Evolutionary conservation across 1,139 yeast genomes (phyloP).

Genomic region (Kodamaea sp.): DNA sequence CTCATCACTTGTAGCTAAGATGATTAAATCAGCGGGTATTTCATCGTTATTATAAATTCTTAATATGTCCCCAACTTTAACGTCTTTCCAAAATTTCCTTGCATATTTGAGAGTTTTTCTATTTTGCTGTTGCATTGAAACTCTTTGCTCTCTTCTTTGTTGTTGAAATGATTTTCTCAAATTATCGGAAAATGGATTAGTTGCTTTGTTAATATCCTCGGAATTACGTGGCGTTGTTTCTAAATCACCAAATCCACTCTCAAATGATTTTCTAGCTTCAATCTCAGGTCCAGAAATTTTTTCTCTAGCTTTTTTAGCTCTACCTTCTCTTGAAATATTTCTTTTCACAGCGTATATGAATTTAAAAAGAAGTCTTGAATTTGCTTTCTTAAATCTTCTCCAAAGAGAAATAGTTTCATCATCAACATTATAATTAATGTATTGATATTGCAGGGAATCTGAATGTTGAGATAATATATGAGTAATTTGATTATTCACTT

Average conservation of each 20-base stretch:
- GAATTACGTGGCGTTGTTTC: constrained; percentile 8
- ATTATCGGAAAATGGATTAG: constrained; percentile 22
- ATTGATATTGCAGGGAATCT: constrained; percentile 15
- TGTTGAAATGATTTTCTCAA: constrained; percentile 24
- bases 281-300: constrained; percentile 12
- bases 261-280: constrained; percentile 31
- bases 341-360: constrained; percentile 28
- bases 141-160: constrained; percentile 5
- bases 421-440: constrained; percentile 41
- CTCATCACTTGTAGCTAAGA: constrained; percentile 50
- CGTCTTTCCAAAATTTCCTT: constrained; percentile 49
- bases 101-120: constrained; percentile 28
- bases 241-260: constrained; percentile 23
- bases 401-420: constrained; percentile 52
- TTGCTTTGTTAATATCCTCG: constrained; percentile 4
- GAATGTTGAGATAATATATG: constrained; percentile 34
- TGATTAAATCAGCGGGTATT: constrained; percentile 53
- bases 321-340: constrained; percentile 37
- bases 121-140: neutral
- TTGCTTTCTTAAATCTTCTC: constrained; percentile 57
- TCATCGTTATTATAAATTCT: constrained; percentile 54
- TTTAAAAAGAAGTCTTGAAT: constrained; percentile 30
- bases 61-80: constrained; percentile 52
- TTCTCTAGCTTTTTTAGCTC: constrained; percentile 29
- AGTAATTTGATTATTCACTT: constrained; percentile 49